Conservation (phyloP, 2,329 filamentous ascomycete genomes). For the Fusarium cyanostomum region DNA sequence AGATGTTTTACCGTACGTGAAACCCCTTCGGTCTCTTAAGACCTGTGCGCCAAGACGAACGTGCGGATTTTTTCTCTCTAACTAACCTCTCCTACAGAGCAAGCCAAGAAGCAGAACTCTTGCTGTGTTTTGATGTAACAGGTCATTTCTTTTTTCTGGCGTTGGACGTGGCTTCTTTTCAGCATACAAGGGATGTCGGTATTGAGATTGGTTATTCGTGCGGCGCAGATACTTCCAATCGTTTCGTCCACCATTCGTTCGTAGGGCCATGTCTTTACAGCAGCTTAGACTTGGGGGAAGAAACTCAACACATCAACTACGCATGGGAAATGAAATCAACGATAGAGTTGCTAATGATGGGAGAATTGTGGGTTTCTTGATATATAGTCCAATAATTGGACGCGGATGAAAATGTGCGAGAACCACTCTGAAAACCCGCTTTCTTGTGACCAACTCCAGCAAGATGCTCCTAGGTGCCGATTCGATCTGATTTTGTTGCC, state of each 20-base stretch:
- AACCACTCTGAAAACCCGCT: slow-evolving; percentile 4
- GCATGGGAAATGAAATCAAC: background rate
- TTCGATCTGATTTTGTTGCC: slow-evolving; percentile 20
- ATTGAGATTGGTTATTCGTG: slow-evolving; percentile 48
- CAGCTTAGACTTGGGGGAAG: slow-evolving; percentile 28
- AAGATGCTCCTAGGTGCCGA: slow-evolving; percentile 20
- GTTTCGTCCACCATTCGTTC: slow-evolving; percentile 40
- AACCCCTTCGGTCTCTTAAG: background rate
- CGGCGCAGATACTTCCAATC: slow-evolving; percentile 42
- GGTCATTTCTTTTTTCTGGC: slow-evolving; percentile 43
- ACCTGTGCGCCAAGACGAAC: background rate
- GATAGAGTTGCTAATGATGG: slow-evolving; percentile 11
- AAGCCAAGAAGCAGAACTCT: slow-evolving; percentile 84
- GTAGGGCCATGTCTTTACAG: slow-evolving; percentile 33
- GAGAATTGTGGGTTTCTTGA: slow-evolving; percentile 24
- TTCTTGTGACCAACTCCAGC: slow-evolving; percentile 32
- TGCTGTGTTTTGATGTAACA: slow-evolving; percentile 76
- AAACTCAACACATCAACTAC: slow-evolving; percentile 14
- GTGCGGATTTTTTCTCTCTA: background rate
- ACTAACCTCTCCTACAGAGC: slow-evolving; percentile 50
- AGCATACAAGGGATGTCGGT: slow-evolving; percentile 43
- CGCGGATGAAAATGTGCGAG: slow-evolving; percentile 22
- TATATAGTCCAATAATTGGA: slow-evolving; percentile 20
- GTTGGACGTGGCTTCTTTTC: slow-evolving; percentile 46
- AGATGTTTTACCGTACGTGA: slow-evolving; percentile 91